Base-by-base conservation (phyloP, 2,329 filamentous ascomycete species). In the Ophiocordyceps camponoti-floridani region DNA sequence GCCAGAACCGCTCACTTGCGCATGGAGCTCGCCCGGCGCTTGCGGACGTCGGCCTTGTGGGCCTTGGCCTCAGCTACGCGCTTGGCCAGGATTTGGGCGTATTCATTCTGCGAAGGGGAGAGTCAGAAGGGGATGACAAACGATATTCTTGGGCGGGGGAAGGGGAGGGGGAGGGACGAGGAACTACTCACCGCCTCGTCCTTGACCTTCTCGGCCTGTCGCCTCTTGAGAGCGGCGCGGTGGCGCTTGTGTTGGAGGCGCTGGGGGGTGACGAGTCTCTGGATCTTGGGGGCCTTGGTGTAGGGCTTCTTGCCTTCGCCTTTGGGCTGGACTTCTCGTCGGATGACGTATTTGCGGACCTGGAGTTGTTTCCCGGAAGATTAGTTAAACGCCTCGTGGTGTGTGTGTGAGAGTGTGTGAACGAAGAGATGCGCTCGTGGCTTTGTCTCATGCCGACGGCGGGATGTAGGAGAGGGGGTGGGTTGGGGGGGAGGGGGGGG, bases 231-330 rank as follows among this genome's bases (percentile, higher is more conserved):
- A 63, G 91, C 89, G 62, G 93, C 75, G 60, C 88, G 79, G 78
- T 96, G 91, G 64, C 91, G 87, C 85, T 96, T 98, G 84, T 94
- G 91, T 80, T 98, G 91, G 65, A 98, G 87, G 69, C 91, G 91
- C 76, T 96, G 91, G 68, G 91, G 91, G 64, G 91, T 98, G 62
- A 98, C 87, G 61, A 98, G 86, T 68, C 91, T 86, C 82, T 98
- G 91, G 74, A 98, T 98, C 79, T 89, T 93, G 70, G 91, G 91
- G 62, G 91, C 91, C 85, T 98, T 98, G 83, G 89, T 95, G 82
- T 96, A 96, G 61, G 88, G 72, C 74, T 85, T 83, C 75, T 91
- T 93, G 73, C 87, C 89, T 78, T 96, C 91, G 65, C 82, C 84
- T 83, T 94, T 94, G 66, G 86, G 84, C 75, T 87, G 80, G 62